These are phyloP conservation scores for Calonectria henricotiae DNA, from an alignment of 2,329 filamentous ascomycete species.

Conservation along the genomic window DNA sequence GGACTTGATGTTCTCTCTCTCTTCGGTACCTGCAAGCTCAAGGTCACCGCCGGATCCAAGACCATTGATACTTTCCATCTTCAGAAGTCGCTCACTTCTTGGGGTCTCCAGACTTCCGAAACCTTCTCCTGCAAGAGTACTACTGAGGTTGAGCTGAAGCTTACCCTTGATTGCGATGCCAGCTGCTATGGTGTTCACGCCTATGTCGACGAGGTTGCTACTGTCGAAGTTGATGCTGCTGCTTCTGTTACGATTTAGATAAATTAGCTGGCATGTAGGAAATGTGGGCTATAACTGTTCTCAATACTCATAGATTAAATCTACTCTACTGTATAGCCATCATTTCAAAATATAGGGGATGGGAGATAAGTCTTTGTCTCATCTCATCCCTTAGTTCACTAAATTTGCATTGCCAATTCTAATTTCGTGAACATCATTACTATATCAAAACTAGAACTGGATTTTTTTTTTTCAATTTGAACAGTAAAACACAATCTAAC, in stretches of 20 bases:
- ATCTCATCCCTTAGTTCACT: too few relatives aligned
- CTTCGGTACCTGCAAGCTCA: slow-evolving; percentile 6
- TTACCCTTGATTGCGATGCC: background rate
- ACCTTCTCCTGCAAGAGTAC: background rate
- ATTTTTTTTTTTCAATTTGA: too few relatives aligned
- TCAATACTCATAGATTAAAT: too few relatives aligned
- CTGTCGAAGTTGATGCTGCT: background rate
- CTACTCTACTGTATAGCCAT: too few relatives aligned
- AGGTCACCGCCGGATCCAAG: background rate
- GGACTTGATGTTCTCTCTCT: background rate
- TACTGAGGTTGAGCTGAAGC: background rate
- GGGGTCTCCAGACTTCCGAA: slow-evolving; percentile 1
- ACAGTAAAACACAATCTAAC: too few relatives aligned
- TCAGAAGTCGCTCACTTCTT: background rate
- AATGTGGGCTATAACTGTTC: too few relatives aligned
- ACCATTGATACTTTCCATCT: background rate
- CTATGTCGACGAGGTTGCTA: background rate
- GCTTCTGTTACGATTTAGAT: background rate
- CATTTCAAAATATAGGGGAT: too few relatives aligned
- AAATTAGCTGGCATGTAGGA: background rate
- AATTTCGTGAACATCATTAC: too few relatives aligned
- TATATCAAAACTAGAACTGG: too few relatives aligned
- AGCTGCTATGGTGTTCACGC: background rate
- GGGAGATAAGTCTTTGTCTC: too few relatives aligned
- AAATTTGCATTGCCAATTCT: too few relatives aligned